Evolutionary conservation across 2,329 filamentous ascomycete genomes (phyloP), one percentile per base, ranked within the genome.

Genomic region (Aspergillus tubingensis): DNA sequence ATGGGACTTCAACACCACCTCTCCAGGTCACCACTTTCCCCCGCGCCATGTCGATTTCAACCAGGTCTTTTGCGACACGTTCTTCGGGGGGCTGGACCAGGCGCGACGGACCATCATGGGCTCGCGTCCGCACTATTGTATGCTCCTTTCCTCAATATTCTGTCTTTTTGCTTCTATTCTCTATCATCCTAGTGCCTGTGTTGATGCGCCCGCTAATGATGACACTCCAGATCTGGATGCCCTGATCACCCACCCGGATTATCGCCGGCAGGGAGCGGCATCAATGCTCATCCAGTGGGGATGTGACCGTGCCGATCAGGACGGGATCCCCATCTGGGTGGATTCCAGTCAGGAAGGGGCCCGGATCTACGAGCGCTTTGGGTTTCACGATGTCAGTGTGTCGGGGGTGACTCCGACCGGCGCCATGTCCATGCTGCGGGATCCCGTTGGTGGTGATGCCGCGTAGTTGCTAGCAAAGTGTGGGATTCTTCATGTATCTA

Each of bases 241-340:
- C n/a, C 43, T 59, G 8, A 47, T 39, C 19, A 80, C 65, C 13
- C 58, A 65, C 23, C 62, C 62, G 8, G 43, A 41, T 15, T 60
- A 62, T 21, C 62, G 51, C 11, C 54, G 62, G 13, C 58, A 56
- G 43, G 60, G 62, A 8, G 62, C 62, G 15, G 62, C 38, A 13
- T 58, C 57, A 27, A 61, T 60, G 62, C 49, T 64, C 21, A 27
- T 64, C 5, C 25, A 49, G 8, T 62, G 62, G 62, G 62, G 62
- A 2, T 64, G 62, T 23, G 55, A 64, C 13, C 17, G 19, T 56
- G 59, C 56, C 13, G 59, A 61, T 53, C 32, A 30, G 15, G 52
- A 54, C 30, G 50, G 56, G 8, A 19, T 48, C 8, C 23, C 56
- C 8, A 44, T 48, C 1, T 61, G 58, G 49, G 47, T 61, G 7